phyloP scores from a whole-genome alignment of 2,329 filamentous ascomycete genomes.

The Epichloe baconii region DNA sequence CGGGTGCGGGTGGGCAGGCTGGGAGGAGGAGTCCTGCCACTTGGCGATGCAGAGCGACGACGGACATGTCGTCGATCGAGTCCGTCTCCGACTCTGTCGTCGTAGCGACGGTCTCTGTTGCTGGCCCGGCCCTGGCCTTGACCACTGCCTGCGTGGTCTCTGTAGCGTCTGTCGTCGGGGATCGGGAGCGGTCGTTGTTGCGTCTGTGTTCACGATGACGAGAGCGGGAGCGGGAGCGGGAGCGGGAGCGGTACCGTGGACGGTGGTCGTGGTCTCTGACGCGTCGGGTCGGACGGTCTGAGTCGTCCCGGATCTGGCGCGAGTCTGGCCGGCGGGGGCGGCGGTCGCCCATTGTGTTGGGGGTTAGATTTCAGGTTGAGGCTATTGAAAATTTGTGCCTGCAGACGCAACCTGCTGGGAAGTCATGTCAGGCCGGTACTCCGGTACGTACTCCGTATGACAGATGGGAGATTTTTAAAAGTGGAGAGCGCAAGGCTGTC shows the following conservation, averaged over 20 bases:
- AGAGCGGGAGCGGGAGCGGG: slow-evolving; percentile 7
- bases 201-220: slow-evolving; percentile 22
- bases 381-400: not conserved
- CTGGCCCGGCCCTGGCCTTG: not conserved
- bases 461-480: not conserved
- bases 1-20: slow-evolving; percentile 22
- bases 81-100: slow-evolving; percentile 10
- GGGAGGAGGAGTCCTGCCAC: slow-evolving; percentile 11
- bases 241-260: slow-evolving; percentile 15
- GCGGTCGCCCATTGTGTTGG: slow-evolving; percentile 20
- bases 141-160: slow-evolving; percentile 7
- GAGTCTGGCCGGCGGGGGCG: slow-evolving; percentile 27
- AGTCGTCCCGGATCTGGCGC: slow-evolving; percentile 48
- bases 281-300: slow-evolving; percentile 23
- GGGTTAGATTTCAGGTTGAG: not conserved
- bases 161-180: slow-evolving; percentile 4
- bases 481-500: not conserved
- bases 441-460: too few relatives aligned
- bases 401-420: not conserved
- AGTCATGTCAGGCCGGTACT: not conserved
- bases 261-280: slow-evolving; percentile 17
- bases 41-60: slow-evolving; percentile 26
- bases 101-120: slow-evolving; percentile 17
- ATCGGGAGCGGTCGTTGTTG: slow-evolving; percentile 17
- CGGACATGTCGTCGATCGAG: slow-evolving; percentile 15